Percentiles rank a stretch among this genome's conserved stretches.
phyloP scores from a whole-genome alignment of 768 basidiomycete species.

The Xanthoconium purpureum region DNA sequence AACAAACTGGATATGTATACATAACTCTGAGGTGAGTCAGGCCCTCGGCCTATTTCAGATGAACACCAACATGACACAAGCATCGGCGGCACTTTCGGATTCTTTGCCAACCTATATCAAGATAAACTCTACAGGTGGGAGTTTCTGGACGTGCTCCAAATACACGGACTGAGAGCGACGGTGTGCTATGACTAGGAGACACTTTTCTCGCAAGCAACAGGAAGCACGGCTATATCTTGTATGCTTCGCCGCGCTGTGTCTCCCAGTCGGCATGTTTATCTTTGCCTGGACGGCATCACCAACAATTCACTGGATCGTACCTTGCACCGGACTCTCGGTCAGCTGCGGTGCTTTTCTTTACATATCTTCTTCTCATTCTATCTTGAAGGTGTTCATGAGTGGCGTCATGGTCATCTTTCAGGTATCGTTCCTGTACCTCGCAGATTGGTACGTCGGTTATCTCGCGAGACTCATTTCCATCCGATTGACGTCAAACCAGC shows the following conservation, averaged over 20 bases:
- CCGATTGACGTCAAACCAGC: conserved; percentile 18
- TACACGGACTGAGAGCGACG: conserved; percentile 6
- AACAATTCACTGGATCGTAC: conserved; percentile 57
- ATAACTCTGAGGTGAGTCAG: conserved; percentile 46
- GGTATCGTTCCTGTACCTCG: conserved; percentile 45
- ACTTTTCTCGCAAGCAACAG: conserved; percentile 29
- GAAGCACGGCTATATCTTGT: conserved; percentile 61
- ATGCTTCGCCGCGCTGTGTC: conserved; percentile 49
- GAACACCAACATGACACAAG: conserved; percentile 31
- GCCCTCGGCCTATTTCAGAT: background rate
- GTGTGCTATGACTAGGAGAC: conserved; percentile 22
- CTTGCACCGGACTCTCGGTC: conserved; percentile 23
- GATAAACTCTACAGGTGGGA: conserved; percentile 46
- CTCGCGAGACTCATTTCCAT: background rate
- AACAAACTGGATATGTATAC: conserved; percentile 58
- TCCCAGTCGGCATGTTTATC: conserved; percentile 62
- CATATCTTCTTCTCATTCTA: background rate
- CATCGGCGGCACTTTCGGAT: conserved; percentile 49
- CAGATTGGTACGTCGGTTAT: conserved; percentile 42
- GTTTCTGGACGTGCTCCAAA: background rate
- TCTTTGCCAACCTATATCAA: conserved; percentile 43
- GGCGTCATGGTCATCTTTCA: conserved; percentile 43
- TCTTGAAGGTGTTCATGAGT: conserved; percentile 39
- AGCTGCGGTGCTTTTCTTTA: background rate
- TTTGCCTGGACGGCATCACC: conserved; percentile 66